Conservation (phyloP, 2,329 filamentous ascomycete genomes). For the Trichophyton benhamiae region DNA sequence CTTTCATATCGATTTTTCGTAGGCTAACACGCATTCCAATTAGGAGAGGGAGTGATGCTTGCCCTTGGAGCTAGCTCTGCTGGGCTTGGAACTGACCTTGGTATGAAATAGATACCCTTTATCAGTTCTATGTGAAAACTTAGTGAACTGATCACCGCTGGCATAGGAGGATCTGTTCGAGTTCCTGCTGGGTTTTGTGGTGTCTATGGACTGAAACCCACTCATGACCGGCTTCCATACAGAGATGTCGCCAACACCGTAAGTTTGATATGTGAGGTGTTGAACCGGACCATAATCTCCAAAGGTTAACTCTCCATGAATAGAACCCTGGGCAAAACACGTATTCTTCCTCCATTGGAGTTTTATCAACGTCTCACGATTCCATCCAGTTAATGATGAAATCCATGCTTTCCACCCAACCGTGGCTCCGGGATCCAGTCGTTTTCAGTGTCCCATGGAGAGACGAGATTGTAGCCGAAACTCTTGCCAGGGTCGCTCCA, state of each 20-base stretch:
- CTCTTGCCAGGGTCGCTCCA: constrained; percentile 30
- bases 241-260: constrained; percentile 47
- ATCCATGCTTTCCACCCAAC: constrained; percentile 44
- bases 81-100: constrained; percentile 47
- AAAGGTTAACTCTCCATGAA: background rate
- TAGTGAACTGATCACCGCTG: background rate
- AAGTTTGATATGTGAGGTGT: background rate
- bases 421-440: constrained; percentile 55
- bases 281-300: background rate
- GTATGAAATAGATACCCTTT: background rate
- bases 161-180: constrained; percentile 43
- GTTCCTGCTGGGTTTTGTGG: constrained; percentile 50
- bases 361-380: constrained; percentile 45
- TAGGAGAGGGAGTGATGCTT: constrained; percentile 43
- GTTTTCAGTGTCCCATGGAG: constrained; percentile 56
- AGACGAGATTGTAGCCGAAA: constrained; percentile 29
- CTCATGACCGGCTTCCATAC: constrained; percentile 42
- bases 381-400: constrained; percentile 46
- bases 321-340: constrained; percentile 44
- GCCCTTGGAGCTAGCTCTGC: constrained; percentile 41
- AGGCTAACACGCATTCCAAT: background rate
- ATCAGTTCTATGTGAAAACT: background rate
- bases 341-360: constrained; percentile 51
- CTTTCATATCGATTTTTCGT: background rate
- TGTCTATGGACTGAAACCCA: constrained; percentile 45